These are phyloP conservation scores for Carex parvula DNA, from an alignment of 176 grass and related monocot species.

Conservation along the genomic window DNA sequence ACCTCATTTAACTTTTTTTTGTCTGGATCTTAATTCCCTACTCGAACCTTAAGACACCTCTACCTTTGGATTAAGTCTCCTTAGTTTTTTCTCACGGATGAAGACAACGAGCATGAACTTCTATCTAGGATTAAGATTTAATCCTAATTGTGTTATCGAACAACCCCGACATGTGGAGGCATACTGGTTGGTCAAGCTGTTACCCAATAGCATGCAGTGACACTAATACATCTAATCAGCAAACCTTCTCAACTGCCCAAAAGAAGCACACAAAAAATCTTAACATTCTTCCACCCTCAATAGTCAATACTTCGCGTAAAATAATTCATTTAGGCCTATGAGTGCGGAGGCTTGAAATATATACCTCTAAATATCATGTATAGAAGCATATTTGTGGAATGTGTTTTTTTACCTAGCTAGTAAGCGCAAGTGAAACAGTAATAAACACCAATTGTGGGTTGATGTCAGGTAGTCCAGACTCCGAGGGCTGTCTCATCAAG, in stretches of 20 bases:
- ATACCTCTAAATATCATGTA: too few relatives aligned
- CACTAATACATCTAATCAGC: background rate
- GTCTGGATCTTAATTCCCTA: too few relatives aligned
- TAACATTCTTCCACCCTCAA: background rate
- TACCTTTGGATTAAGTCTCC: too few relatives aligned
- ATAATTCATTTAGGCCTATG: background rate
- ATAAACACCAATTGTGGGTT: background rate
- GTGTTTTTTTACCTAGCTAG: slow-evolving; percentile 9
- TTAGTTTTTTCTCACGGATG: too few relatives aligned
- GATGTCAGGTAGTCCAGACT: slow-evolving; percentile 5
- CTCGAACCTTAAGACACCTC: too few relatives aligned
- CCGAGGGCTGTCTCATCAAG: background rate
- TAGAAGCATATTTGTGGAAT: slow-evolving; percentile 16
- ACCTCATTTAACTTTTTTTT: too few relatives aligned
- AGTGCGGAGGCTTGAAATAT: background rate
- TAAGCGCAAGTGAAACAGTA: background rate
- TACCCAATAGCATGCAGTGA: background rate
- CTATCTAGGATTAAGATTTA: too few relatives aligned
- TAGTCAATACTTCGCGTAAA: background rate
- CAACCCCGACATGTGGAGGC: background rate
- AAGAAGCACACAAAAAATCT: background rate
- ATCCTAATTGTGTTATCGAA: too few relatives aligned
- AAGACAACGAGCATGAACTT: too few relatives aligned
- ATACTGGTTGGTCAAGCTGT: background rate
- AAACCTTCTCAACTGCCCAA: background rate